Percentiles rank a stretch among this genome's conserved stretches.
These are phyloP conservation scores for Lachancea meyersii DNA, from an alignment of 805 yeast genomes.

Conservation along the genomic window DNA sequence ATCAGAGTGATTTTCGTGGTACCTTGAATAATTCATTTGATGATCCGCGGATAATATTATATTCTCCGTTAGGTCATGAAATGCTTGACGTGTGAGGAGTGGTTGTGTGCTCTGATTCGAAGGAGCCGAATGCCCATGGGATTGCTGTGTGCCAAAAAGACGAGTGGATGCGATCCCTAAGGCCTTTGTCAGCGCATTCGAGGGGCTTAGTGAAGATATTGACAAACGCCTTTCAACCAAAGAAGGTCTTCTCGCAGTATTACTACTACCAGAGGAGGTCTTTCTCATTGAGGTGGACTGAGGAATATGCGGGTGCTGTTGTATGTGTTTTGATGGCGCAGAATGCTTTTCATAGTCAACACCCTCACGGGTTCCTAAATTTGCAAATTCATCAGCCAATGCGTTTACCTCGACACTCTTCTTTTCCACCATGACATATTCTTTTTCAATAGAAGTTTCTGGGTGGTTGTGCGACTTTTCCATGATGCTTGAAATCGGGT, in stretches of 20 bases:
- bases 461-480: constrained; percentile 22
- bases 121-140: constrained; percentile 19
- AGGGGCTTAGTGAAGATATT: constrained; percentile 62
- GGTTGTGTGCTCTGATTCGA: constrained; percentile 18
- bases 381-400: constrained; percentile 83
- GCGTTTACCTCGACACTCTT: constrained; percentile 93
- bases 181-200: constrained; percentile 85
- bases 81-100: constrained; percentile 24
- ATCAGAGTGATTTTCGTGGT: constrained; percentile 27
- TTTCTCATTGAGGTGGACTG: constrained; percentile 9
- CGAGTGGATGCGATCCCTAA: constrained; percentile 82
- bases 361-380: constrained; percentile 39
- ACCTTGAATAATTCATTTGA: constrained; percentile 11
- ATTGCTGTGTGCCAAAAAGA: constrained; percentile 53
- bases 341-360: constrained; percentile 42
- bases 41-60: constrained; percentile 26
- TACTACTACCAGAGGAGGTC: constrained; percentile 43
- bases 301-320: constrained; percentile 14
- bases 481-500: constrained; percentile 2
- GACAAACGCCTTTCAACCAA: constrained; percentile 59
- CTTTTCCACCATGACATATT: constrained; percentile 91
- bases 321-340: constrained; percentile 14
- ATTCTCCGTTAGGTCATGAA: constrained; percentile 30
- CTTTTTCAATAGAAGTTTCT: constrained; percentile 62
- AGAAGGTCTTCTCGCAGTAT: constrained; percentile 53